Base-by-base conservation (phyloP, 768 basidiomycete genomes). In the Suillus occidentalis region DNA sequence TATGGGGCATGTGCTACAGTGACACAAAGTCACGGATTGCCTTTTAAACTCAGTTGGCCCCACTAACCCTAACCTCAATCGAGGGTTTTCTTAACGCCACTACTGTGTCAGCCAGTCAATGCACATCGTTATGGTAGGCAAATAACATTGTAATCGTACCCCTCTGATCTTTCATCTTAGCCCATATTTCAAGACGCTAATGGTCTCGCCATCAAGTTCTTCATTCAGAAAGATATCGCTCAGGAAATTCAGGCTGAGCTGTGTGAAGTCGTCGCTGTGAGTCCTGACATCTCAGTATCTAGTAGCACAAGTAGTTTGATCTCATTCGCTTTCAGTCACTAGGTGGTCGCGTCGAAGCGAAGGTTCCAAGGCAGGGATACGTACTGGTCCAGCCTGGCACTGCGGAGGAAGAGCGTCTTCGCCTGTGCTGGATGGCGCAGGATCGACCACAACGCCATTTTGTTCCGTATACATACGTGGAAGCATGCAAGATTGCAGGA, bases 401-500 rank as follows among this genome's bases (percentile, higher is more conserved):
- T 3, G 69, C 83, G 0, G 91, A 94, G 75, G 90, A 87, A 69
- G 86, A 89, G 67, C 90, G 91, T 28, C 87, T 94, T 50, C 85
- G 88, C 49, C 77, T 86, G 37, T 92, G 91, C 68, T 93, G 92
- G 91, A 81, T 81, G 31, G 85, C 82, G 63, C 60, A 77, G 2
- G 90, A 92, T 68, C 80, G 91, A 63, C 91, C 92, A 8, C 89
- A 91, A 36, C 80, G 92, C 63, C 83, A 86, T 72, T 90, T 94
- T 67, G 91, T 93, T 52, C 91, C 91, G 9, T 89, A 89, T 73
- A 90, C 90, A 59, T 94, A 87, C 72, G 86, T 94, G 18, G 90
- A 92, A 43, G 89, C 91, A n/a, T 93, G 92, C 78, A 91, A 90
- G 75, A 84, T 89, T n/a, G 85, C 86, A 0, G 88, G 89, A 14